phyloP scores from a whole-genome alignment of 2,329 filamentous ascomycete genomes.

The Xylariaceae sp. region DNA sequence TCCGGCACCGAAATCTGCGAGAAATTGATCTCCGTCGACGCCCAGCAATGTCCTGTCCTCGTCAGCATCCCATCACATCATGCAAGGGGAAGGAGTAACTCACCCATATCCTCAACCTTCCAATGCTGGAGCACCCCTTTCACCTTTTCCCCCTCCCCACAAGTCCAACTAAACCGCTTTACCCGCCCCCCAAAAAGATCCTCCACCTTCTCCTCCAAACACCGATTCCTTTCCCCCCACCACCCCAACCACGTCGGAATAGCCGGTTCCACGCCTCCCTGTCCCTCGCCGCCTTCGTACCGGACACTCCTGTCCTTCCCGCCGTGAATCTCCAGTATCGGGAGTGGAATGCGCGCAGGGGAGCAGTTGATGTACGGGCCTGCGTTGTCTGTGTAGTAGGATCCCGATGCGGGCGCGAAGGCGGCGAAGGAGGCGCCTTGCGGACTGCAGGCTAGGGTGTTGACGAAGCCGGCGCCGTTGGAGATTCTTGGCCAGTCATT shows the following conservation, averaged over 20 bases:
- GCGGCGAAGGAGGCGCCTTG: constrained; percentile 41
- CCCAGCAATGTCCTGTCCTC: constrained; percentile 39
- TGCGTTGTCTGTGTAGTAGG: constrained; percentile 41
- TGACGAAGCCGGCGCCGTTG: constrained; percentile 45
- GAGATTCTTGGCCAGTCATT: constrained; percentile 31
- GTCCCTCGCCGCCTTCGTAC: constrained; percentile 40
- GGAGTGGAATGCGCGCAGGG: constrained; percentile 35
- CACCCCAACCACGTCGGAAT: constrained; percentile 39
- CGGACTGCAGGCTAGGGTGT: constrained; percentile 41
- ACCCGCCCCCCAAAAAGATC: constrained; percentile 37
- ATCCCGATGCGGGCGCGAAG: constrained; percentile 41
- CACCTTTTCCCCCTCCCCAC: constrained; percentile 31
- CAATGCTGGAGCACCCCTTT: constrained; percentile 40
- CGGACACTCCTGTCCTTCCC: constrained; percentile 39
- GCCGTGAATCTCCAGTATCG: constrained; percentile 44
- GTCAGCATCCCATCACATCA: background rate
- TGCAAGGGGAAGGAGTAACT: constrained; percentile 8
- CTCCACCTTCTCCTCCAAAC: constrained; percentile 32
- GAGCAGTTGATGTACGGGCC: constrained; percentile 33
- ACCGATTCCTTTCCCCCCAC: constrained; percentile 40
- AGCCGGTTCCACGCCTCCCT: constrained; percentile 38
- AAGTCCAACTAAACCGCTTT: constrained; percentile 41
- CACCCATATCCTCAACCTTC: constrained; percentile 40
- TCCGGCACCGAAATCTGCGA: constrained; percentile 38
- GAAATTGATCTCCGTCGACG: constrained; percentile 41